Conservation (phyloP, 75 land plant genomes). For the Cryptomeria japonica region DNA sequence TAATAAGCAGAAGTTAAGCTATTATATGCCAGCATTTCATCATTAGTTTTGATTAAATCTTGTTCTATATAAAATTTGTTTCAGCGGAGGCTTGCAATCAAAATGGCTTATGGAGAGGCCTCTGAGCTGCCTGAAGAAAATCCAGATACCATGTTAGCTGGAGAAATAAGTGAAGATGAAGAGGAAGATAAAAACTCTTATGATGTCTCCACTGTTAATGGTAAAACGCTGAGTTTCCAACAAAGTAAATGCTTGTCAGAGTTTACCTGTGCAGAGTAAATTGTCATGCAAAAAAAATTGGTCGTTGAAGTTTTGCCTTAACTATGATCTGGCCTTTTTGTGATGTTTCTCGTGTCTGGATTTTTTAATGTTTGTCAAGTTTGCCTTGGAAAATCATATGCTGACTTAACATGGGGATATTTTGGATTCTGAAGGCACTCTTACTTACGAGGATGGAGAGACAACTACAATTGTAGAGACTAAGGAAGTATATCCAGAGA, state of each 20-base stretch:
- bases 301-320: neutral
- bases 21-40: neutral
- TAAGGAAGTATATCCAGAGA: neutral
- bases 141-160: conserved; percentile 1
- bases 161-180: conserved; percentile 6
- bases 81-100: conserved; percentile 9
- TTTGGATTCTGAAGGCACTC: conserved; percentile 10
- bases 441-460: conserved; percentile 9
- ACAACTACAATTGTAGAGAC: conserved; percentile 7
- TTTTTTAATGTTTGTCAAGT: neutral
- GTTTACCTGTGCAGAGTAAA: neutral
- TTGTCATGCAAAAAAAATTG: neutral
- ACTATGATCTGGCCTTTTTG: neutral
- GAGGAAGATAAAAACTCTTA: neutral
- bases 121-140: neutral
- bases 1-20: neutral
- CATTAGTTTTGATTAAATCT: neutral
- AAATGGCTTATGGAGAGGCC: neutral
- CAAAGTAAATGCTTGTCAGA: neutral
- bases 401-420: neutral
- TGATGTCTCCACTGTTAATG: neutral
- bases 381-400: neutral
- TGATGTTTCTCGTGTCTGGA: neutral
- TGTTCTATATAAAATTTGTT: neutral
- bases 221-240: neutral